phyloP scores from a whole-genome alignment of 2,329 filamentous ascomycete species.

The Aureobasidium sp. region DNA sequence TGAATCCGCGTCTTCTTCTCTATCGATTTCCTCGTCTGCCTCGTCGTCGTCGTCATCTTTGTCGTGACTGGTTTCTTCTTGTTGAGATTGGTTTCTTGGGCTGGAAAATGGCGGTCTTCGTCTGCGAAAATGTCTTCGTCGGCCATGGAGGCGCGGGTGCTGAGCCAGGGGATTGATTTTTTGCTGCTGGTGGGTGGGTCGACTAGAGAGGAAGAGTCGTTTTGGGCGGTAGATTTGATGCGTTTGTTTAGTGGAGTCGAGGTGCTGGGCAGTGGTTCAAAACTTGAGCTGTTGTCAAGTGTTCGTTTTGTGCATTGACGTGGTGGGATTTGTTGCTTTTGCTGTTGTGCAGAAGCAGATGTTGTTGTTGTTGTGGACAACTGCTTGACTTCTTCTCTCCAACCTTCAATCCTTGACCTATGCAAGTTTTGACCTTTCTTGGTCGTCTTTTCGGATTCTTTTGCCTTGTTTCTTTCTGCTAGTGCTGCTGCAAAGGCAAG shows the following conservation, averaged over 20 bases:
- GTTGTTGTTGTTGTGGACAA: not conserved
- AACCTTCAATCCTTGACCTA: not conserved
- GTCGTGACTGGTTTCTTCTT: not conserved
- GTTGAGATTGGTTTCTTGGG: not conserved
- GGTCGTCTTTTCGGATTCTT: not conserved
- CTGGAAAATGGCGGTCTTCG: not conserved
- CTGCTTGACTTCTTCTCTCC: not conserved
- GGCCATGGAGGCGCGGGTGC: conserved; percentile 2
- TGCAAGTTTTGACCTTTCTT: not conserved
- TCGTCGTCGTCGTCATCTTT: not conserved
- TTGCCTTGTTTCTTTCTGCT: not conserved
- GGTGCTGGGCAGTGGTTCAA: not conserved
- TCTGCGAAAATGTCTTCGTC: not conserved
- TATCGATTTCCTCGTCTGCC: not conserved
- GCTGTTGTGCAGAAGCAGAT: not conserved
- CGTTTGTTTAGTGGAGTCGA: not conserved
- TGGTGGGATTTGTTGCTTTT: not conserved
- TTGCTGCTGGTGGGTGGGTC: not conserved
- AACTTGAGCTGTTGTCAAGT: not conserved
- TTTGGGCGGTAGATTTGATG: not conserved
- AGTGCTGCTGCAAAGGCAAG: not conserved
- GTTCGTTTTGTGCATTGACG: not conserved
- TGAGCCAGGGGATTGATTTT: conserved; percentile 1
- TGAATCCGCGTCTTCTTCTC: not conserved
- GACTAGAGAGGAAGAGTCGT: not conserved